These are phyloP conservation scores for Solanum aculeatissimum DNA, from an alignment of 305 asterid species.

Conservation along the genomic window DNA sequence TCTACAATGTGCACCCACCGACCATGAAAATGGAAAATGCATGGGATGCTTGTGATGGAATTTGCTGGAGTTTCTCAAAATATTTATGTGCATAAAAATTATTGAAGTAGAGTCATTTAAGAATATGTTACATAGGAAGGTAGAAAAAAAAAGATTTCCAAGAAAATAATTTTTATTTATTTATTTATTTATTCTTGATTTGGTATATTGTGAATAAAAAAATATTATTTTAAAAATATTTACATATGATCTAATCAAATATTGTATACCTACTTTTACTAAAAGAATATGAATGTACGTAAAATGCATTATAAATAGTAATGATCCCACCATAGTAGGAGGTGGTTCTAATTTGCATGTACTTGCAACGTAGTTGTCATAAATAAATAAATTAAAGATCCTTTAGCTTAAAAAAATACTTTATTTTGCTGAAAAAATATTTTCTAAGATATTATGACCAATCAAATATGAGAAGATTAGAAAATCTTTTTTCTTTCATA, in stretches of 20 bases:
- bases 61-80: not conserved
- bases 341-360: not conserved
- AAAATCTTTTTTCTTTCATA: not conserved
- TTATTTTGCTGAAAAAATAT: not conserved
- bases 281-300: not conserved
- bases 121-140: not conserved
- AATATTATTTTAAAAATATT: too few species aligned
- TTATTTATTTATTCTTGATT: too few species aligned
- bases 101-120: not conserved
- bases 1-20: not conserved
- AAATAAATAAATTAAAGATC: not conserved
- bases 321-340: not conserved
- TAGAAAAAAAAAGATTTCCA: not conserved
- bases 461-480: not conserved
- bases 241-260: not conserved
- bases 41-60: not conserved
- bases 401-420: not conserved
- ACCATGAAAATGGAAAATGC: not conserved
- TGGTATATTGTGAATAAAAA: too few species aligned
- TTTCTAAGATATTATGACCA: not conserved
- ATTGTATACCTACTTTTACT: not conserved
- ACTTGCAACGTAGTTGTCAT: not conserved
- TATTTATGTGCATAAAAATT: not conserved
- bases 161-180: too few species aligned
- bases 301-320: not conserved